These are phyloP conservation scores for Trichophyton rubrum DNA, from an alignment of 2,329 filamentous ascomycete genomes.

Conservation along the genomic window DNA sequence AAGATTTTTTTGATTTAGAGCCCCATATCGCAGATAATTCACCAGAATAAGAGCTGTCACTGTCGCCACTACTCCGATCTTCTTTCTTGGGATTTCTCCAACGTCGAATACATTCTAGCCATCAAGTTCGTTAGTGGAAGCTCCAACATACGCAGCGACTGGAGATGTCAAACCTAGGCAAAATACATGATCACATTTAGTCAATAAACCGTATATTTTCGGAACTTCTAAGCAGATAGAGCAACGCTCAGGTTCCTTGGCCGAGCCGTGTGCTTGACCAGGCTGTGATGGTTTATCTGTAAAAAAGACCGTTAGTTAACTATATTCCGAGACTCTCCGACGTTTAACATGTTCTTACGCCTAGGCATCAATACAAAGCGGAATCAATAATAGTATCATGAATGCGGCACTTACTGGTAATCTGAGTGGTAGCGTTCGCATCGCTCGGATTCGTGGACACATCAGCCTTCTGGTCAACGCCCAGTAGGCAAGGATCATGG, in stretches of 20 bases:
- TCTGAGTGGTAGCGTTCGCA: not conserved
- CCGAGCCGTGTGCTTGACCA: not conserved
- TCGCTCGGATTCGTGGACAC: not conserved
- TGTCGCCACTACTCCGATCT: slow-evolving; percentile 12
- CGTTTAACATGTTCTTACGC: not conserved
- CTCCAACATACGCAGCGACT: not conserved
- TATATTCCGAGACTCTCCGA: not conserved
- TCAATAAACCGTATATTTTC: slow-evolving; percentile 19
- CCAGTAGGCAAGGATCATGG: slow-evolving; percentile 15
- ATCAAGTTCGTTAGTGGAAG: not conserved
- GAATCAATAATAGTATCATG: not conserved
- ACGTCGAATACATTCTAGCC: slow-evolving; percentile 18
- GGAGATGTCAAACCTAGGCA: slow-evolving; percentile 16
- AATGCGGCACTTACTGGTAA: not conserved
- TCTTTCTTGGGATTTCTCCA: slow-evolving; percentile 18
- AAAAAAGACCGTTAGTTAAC: not conserved
- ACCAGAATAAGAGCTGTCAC: not conserved
- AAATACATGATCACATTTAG: slow-evolving; percentile 21
- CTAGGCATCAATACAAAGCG: not conserved
- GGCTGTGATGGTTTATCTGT: not conserved
- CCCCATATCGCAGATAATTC: slow-evolving; percentile 4
- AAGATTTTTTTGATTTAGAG: slow-evolving; percentile 13
- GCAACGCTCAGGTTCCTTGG: slow-evolving; percentile 12
- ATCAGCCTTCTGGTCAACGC: slow-evolving; percentile 8
- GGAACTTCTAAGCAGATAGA: slow-evolving; percentile 21